Evolutionary conservation across 2,329 filamentous ascomycete species (phyloP), one percentile per base, ranked within the genome.

Genomic region (Penicillium sp.): DNA sequence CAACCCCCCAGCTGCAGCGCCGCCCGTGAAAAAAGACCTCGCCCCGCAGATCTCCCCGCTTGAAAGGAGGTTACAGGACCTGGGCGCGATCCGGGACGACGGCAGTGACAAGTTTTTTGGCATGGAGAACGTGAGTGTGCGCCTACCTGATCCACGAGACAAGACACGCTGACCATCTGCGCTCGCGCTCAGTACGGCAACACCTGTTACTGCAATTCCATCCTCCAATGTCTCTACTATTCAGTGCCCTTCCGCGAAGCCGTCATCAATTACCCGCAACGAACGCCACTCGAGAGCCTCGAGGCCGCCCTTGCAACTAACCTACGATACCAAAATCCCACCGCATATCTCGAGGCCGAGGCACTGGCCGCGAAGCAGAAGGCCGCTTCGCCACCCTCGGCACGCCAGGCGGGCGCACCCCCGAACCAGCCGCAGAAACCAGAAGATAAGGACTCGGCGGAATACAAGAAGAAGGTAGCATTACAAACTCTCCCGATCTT

Each of bases 51-150:
- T 80, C 51, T 86, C 83, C 43, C 82, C 83, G 40, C 72, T 88
- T 32, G 84, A 88, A 75, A 86, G 91, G 79, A 89, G 95, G 81
- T 82, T 99, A 31, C 83, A 86, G 65, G 88, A 91, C 74, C 86
- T 90, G 55, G 92, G 92, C 3, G 86, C 92, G 2, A 78, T 95
- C 63, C 86, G 91, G 67, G 81, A 83, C 63, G 92, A 97, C 75
- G 94, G 94, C 50, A 96, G 90, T 71, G 94, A 97, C 79, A 96
- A 96, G 79, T 99, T 96, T 79, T 97, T 95, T 77, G 94, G 94
- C 14, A 88, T 97, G 73, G 94, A 99, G 77, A 99, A 99, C 78
- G 93, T 97, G 82, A 77, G 90, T 81, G 52, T 34, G 18, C 34
- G 22, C 40, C 40, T 27, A 4, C 34, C 38, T 22, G 27, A 16